Base-by-base conservation (phyloP, 768 basidiomycete genomes). In the Phanerodontia chrysosporium region DNA sequence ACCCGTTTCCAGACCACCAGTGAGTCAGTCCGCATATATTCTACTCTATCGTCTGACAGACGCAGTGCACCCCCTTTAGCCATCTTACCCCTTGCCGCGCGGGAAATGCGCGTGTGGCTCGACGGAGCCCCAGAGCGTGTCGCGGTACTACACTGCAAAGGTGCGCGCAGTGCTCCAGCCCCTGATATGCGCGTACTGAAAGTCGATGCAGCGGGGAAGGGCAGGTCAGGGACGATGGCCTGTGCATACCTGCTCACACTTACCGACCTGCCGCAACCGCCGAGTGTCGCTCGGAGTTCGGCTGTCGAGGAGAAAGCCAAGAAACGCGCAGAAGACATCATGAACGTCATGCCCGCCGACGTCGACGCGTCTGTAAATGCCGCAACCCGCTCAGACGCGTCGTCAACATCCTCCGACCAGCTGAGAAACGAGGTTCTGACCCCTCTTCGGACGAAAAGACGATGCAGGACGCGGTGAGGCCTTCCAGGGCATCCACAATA, bases 1-100 rank as follows among this genome's bases (percentile, higher is more conserved):
- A 89, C 67, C 93, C 93, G 0, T 94, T 92, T 68, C 93, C 93
- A 22, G 93, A 95, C 68, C 93, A 95, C 68, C 90, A 94, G 85
- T 90, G 63, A 71, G 89, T 79, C n/a, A 24, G 16, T 44, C 39
- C 30, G 35, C 51, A 28, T 32, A 6, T 16, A 39, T 49, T 2
- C 29, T 14, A n/a, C 46, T 22, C 6, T 22, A 5, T 16, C 1
- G 29, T 21, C 49, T 49, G 13, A 22, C 2, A 22, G 5, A 25
- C 18, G 42, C 27, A 89, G 87, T 70, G 85, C 88, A 3, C 92
- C 93, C 1, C 92, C 93, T 0, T 74, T 95, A 21, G 79, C 85
- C 0, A 77, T 91, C 49, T 77, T 96, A 62, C 81, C 88, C 21
- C 78, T 94, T 12, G 81, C 85, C 6, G 84, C 86, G 0, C 77